Percentiles rank a stretch among this genome's conserved stretches.
These are phyloP conservation scores for Phaffomyces thermotolerans DNA, from an alignment of 805 yeast genomes.

Conservation along the genomic window DNA sequence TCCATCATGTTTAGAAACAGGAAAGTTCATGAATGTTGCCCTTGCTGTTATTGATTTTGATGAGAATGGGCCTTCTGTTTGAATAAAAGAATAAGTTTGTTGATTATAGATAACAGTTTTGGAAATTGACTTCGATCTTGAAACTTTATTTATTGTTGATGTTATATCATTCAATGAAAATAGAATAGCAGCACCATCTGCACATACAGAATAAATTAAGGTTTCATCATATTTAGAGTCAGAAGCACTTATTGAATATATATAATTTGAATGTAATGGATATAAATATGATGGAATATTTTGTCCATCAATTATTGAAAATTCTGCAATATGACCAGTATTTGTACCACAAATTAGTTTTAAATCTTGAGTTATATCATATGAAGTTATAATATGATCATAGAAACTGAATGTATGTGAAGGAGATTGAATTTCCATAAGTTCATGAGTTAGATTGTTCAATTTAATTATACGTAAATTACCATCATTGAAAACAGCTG, in stretches of 20 bases:
- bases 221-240: conserved; percentile 28
- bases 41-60: conserved; percentile 31
- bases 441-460: conserved; percentile 10
- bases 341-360: conserved; percentile 48
- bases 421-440: conserved; percentile 17
- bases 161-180: conserved; percentile 28
- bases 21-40: conserved; percentile 26
- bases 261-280: conserved; percentile 32
- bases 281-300: conserved; percentile 30
- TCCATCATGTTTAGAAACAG: conserved; percentile 34
- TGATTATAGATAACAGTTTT: conserved; percentile 26
- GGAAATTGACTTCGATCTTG: conserved; percentile 28
- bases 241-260: conserved; percentile 29
- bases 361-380: conserved; percentile 35
- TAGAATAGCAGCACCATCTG: conserved; percentile 36
- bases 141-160: conserved; percentile 23
- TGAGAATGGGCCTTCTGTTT: conserved; percentile 35
- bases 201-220: conserved; percentile 28
- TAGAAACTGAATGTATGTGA: conserved; percentile 23
- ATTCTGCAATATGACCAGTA: conserved; percentile 57
- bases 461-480: conserved; percentile 41
- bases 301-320: conserved; percentile 25
- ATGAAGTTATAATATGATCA: conserved; percentile 34
- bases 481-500: conserved; percentile 54
- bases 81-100: conserved; percentile 30